Evolutionary conservation across 768 basidiomycete genomes (phyloP), one percentile per base, ranked within the genome.

Genomic region (Pleurotus djamor): DNA sequence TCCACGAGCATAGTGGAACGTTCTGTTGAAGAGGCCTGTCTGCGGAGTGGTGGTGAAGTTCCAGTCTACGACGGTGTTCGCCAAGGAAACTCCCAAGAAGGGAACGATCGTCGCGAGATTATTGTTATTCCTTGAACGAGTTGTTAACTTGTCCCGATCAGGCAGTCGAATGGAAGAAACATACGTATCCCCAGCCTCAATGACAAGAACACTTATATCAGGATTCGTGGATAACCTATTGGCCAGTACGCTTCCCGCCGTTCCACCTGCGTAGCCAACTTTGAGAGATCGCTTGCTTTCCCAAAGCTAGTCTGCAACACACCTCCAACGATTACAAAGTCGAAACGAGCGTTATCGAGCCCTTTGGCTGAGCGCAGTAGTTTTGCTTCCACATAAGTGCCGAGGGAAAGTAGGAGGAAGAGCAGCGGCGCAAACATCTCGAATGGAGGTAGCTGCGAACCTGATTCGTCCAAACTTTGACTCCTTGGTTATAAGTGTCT

Each of bases 41-140:
- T 69, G 68, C 5, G 64, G 64, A 5, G 57, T 60, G 8, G 66
- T 65, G 16, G 66, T 65, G 52, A 67, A 71, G 50, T 72, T 71
- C 72, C 72, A 72, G 58, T 72, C 51, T 21, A 52, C 51, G 14
- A 32, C 51, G 35, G 51, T 52, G 35, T 61, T 35, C 13, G 52
- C 35, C 3, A 52, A 60, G 16, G 28, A n/a, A 5, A 47, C 12
- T 14, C 50, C 44, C 5, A 61, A 37, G 34, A 61, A 61, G 12
- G 60, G 60, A 9, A 61, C 49, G 21, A 41, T 52, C 17, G 35
- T 52, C 9, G 16, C 49, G 14, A 45, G 28, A 17, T 51, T 48
- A 28, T 57, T 57, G 14, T 38, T 36, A 36, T 59, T 52, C 16
- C 32, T 9, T 16, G 7, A 17, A 52, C 38, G 34, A 48, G 49